Conservation (phyloP, 805 yeast species). For the Millerago galiae region DNA sequence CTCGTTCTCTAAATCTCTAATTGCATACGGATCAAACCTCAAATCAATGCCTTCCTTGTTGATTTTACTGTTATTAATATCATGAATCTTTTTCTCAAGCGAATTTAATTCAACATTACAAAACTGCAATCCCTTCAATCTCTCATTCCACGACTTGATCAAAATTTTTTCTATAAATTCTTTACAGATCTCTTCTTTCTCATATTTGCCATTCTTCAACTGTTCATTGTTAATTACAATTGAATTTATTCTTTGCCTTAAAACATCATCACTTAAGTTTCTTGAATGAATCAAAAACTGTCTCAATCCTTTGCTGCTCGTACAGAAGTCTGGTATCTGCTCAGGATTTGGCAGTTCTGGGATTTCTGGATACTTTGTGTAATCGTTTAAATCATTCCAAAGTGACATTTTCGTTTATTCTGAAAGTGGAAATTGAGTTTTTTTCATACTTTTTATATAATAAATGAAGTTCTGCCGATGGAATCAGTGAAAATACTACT, state of each 20-base stretch:
- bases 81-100: conserved; percentile 23
- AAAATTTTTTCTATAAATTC: conserved; percentile 30
- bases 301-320: conserved; percentile 28
- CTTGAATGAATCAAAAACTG: conserved; percentile 33
- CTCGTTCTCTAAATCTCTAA: conserved; percentile 30
- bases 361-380: conserved; percentile 14
- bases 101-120: conserved; percentile 33
- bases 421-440: too few species aligned
- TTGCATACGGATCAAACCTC: conserved; percentile 46
- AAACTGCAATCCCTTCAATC: conserved; percentile 34
- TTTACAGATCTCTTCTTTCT: conserved; percentile 26
- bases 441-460: background rate
- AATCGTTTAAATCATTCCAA: conserved; percentile 17
- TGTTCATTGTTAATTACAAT: conserved; percentile 23
- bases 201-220: background rate
- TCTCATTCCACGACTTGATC: conserved; percentile 41
- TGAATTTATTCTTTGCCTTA: conserved; percentile 37
- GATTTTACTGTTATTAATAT: conserved; percentile 6
- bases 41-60: conserved; percentile 20
- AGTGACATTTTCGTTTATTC: conserved; percentile 14
- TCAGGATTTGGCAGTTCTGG: conserved; percentile 19
- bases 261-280: conserved; percentile 37
- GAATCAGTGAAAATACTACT: too few species aligned
- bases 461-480: too few species aligned
- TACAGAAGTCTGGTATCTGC: conserved; percentile 24